Conservation (phyloP, 2,329 filamentous ascomycete species). For the Monilinia aucupariae region DNA sequence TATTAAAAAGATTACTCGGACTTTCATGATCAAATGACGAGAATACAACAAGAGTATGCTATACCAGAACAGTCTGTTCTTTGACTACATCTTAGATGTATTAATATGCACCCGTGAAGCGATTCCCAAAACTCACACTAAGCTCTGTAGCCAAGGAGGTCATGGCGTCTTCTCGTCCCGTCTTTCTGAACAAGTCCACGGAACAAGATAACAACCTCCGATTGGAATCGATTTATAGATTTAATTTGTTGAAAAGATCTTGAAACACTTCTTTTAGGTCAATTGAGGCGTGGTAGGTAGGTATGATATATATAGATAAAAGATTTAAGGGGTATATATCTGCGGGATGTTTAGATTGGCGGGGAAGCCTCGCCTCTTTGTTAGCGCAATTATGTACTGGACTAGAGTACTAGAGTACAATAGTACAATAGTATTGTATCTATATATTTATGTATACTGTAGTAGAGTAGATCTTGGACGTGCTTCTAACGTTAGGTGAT, state of each 20-base stretch:
- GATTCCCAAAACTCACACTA: not conserved
- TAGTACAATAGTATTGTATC: too few relatives aligned
- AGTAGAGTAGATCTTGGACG: too few relatives aligned
- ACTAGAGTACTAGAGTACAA: too few relatives aligned
- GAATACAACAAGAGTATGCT: not conserved
- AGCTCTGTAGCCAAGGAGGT: not conserved
- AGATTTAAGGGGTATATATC: not conserved
- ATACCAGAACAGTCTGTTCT: not conserved
- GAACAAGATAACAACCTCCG: not conserved
- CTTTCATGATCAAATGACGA: not conserved
- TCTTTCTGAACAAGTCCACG: slow-evolving; percentile 3
- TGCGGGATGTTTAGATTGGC: not conserved
- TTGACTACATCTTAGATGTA: not conserved
- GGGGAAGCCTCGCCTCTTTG: not conserved
- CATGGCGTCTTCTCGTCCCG: slow-evolving; percentile 6
- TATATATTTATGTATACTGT: too few relatives aligned
- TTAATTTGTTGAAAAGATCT: not conserved
- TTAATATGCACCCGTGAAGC: not conserved
- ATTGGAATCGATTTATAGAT: not conserved
- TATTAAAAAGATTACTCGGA: slow-evolving; percentile 3
- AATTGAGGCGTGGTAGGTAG: not conserved
- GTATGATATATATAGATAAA: not conserved
- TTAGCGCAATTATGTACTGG: not conserved
- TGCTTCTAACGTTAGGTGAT: too few relatives aligned
- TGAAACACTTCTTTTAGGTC: not conserved